Evolutionary conservation across 2,329 filamentous ascomycete species (phyloP).

Genomic region (Paecilomyces niveus): DNA sequence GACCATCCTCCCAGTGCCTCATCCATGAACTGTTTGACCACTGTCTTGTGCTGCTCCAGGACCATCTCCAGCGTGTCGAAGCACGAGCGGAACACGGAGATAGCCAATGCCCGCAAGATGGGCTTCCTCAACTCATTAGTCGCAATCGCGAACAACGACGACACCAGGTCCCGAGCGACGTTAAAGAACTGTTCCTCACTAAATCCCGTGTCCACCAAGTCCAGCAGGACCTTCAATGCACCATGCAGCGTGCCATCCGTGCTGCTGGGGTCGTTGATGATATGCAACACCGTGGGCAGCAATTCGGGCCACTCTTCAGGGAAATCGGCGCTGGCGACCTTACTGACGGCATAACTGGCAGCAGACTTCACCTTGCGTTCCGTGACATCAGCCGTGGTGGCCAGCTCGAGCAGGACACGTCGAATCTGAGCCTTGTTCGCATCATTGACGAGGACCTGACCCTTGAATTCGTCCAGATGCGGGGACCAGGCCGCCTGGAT

Average conservation of each 20-base stretch:
- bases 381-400: conserved; percentile 60
- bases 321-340: conserved; percentile 89
- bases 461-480: conserved; percentile 63
- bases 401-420: conserved; percentile 67
- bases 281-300: conserved; percentile 68
- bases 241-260: conserved; percentile 79
- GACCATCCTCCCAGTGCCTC: conserved; percentile 78
- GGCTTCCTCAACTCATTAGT: conserved; percentile 67
- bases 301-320: conserved; percentile 92
- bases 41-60: conserved; percentile 80
- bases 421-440: conserved; percentile 67
- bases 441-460: conserved; percentile 63
- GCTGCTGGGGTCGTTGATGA: conserved; percentile 61
- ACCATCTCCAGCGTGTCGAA: conserved; percentile 97
- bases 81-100: conserved; percentile 83
- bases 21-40: conserved; percentile 83
- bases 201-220: conserved; percentile 88
- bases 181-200: conserved; percentile 93
- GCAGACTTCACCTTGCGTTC: conserved; percentile 82
- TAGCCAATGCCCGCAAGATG: conserved; percentile 72
- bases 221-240: conserved; percentile 76
- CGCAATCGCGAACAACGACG: conserved; percentile 74
- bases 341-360: conserved; percentile 86
- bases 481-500: conserved; percentile 79
- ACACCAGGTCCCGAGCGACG: conserved; percentile 78